A percentile compares a stretch with the other conserved stretches of the same genome.
Evolutionary conservation across 2,329 filamentous ascomycete genomes (phyloP).

Genomic region (Pseudogymnoascus sp.): DNA sequence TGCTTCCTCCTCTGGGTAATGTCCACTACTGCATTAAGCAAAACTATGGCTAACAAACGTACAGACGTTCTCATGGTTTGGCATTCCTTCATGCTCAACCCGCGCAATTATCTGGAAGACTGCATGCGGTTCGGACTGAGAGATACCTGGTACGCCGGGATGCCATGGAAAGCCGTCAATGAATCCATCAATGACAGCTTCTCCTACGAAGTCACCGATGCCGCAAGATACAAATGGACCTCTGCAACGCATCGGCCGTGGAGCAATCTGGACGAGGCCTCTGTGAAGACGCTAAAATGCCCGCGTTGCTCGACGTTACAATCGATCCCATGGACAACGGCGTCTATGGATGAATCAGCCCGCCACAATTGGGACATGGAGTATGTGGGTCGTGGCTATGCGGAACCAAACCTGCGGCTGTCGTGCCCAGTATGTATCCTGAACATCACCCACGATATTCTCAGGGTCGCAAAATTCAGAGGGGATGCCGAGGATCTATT

Average conservation of each 20-base stretch:
- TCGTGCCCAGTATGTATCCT: conserved; percentile 44
- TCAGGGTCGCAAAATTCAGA: conserved; percentile 55
- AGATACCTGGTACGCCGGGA: conserved; percentile 49
- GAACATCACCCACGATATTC: conserved; percentile 45
- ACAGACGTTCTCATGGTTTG: conserved; percentile 69
- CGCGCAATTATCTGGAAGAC: conserved; percentile 65
- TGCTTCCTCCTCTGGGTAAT: conserved; percentile 51
- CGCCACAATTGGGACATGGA: conserved; percentile 28
- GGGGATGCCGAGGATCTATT: conserved; percentile 45
- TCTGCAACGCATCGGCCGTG: conserved; percentile 43
- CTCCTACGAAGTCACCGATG: conserved; percentile 41
- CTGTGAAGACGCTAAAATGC: conserved; percentile 43
- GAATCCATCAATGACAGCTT: conserved; percentile 50
- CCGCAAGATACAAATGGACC: conserved; percentile 40
- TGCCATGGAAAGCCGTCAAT: conserved; percentile 58
- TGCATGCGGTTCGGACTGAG: conserved; percentile 49
- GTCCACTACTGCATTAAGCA: background rate
- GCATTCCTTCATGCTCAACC: conserved; percentile 73
- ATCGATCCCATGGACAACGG: conserved; percentile 52
- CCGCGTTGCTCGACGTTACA: conserved; percentile 40
- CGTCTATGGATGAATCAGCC: conserved; percentile 29
- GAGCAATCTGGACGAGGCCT: conserved; percentile 48
- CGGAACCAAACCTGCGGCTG: conserved; percentile 45
- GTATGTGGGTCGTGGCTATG: conserved; percentile 47
- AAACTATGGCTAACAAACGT: conserved; percentile 14